phyloP scores from a whole-genome alignment of 768 basidiomycete species.

The Suillus sp. region DNA sequence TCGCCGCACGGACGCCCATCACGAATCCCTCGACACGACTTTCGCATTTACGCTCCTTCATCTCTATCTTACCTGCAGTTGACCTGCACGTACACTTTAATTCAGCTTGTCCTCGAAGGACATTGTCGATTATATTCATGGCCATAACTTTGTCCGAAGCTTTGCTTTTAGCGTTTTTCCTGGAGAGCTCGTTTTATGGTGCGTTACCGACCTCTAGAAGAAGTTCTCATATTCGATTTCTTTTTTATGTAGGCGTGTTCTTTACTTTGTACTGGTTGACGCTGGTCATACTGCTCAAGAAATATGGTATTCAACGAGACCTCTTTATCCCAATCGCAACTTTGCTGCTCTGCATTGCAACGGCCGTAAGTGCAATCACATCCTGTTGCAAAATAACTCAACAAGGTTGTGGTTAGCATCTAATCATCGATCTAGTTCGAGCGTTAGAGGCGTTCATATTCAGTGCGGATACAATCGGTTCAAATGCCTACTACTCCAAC shows the following conservation, averaged over 20 bases:
- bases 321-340: not conserved
- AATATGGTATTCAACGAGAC: not conserved
- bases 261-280: not conserved
- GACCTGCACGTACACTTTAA: not conserved
- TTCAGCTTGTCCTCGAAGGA: not conserved
- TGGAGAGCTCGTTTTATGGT: not conserved
- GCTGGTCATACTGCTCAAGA: not conserved
- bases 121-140: not conserved
- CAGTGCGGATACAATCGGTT: not conserved
- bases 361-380: not conserved
- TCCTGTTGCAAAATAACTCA: not conserved
- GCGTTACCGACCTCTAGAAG: not conserved
- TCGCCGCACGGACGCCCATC: not conserved
- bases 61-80: not conserved
- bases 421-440: conserved; percentile 1
- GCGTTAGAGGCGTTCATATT: not conserved
- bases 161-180: not conserved
- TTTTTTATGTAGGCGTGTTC: not conserved
- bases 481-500: not conserved
- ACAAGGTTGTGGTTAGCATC: not conserved
- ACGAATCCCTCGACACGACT: not conserved
- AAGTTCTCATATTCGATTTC: not conserved
- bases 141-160: not conserved
- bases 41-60: not conserved
- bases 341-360: not conserved